Base-by-base conservation (phyloP, 108 stramenopile genomes). In the Cyclotella kingstonii region DNA sequence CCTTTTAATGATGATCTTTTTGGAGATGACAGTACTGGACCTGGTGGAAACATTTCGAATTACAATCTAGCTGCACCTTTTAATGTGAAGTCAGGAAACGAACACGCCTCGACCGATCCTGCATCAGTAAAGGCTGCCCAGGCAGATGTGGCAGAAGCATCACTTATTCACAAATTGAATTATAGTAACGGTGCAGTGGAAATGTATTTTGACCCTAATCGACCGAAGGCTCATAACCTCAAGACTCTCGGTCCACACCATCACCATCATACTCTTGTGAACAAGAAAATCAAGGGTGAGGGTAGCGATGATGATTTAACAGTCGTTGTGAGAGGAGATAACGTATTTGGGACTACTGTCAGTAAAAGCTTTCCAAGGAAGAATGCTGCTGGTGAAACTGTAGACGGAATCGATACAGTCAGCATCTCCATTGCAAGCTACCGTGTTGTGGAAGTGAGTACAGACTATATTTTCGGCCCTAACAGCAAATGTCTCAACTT, bases 331-430 rank as follows among this genome's bases (percentile, higher is more conserved):
- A 78, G 83, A 26, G 88, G 86, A 5, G 86, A 87, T 56, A 93
- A 93, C 66, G 85, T 84, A 2, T 93, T 88, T 63, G 88, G 88
- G 15, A 93, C 91, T n/a, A 93, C 91, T 0, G 91, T 93, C 0
- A 87, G 85, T 71, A 93, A 93, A 66, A 81, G 78, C 19, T 93
- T 93, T 66, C 68, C 83, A 0, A 43, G 77, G 41, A 44, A 62
- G n/a, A 47, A 79, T 56, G 80, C 76, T 26, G 76, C 75, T 14
- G 83, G 84, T 10, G 76, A 69, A 19, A 66, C 77, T 8, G 60
- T 73, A 9, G 75, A 59, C 34, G 85, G 80, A 4, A 73, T 87
- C 17, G 86, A 87, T 59, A 87, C 91, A 4, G 84, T 93, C 48
- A 87, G 86, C 63, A 84, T 93, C 50, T 87, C 86, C 1, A 69